These are phyloP conservation scores for Fulvia fulva DNA, from an alignment of 2,329 filamentous ascomycete genomes.

Conservation along the genomic window DNA sequence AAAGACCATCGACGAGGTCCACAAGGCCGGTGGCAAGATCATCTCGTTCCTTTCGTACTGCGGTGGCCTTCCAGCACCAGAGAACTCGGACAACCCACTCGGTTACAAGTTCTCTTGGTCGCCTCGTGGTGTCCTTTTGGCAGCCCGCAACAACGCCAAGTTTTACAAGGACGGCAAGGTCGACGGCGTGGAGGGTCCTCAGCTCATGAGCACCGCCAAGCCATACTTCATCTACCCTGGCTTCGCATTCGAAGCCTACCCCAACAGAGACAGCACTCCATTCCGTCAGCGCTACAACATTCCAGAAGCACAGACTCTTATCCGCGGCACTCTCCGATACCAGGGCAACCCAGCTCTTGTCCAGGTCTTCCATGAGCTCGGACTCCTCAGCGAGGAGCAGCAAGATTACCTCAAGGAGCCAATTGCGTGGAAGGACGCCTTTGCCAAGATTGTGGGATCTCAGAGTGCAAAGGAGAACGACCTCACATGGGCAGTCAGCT, in stretches of 20 bases:
- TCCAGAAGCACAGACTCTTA: constrained; percentile 82
- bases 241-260: constrained; percentile 86
- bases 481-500: constrained; percentile 66
- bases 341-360: constrained; percentile 88
- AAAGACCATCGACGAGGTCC: constrained; percentile 84
- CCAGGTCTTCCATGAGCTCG: constrained; percentile 80
- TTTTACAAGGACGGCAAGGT: constrained; percentile 77
- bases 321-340: constrained; percentile 82
- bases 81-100: constrained; percentile 80
- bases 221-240: constrained; percentile 88
- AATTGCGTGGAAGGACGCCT: constrained; percentile 79
- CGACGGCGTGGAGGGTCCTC: constrained; percentile 44
- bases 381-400: constrained; percentile 74
- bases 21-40: constrained; percentile 82
- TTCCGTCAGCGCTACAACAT: constrained; percentile 90
- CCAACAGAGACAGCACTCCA: constrained; percentile 82
- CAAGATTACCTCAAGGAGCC: constrained; percentile 59
- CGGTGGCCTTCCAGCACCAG: constrained; percentile 65
- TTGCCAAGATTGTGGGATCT: constrained; percentile 70
- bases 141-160: constrained; percentile 78
- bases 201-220: constrained; percentile 78
- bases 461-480: constrained; percentile 57
- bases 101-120: constrained; percentile 86
- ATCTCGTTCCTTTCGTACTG: constrained; percentile 78
- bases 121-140: constrained; percentile 79